Evolutionary conservation across 805 yeast species (phyloP), one percentile per base, ranked within the genome.

Genomic region (Wickerhamomyces subpelliculosus): DNA sequence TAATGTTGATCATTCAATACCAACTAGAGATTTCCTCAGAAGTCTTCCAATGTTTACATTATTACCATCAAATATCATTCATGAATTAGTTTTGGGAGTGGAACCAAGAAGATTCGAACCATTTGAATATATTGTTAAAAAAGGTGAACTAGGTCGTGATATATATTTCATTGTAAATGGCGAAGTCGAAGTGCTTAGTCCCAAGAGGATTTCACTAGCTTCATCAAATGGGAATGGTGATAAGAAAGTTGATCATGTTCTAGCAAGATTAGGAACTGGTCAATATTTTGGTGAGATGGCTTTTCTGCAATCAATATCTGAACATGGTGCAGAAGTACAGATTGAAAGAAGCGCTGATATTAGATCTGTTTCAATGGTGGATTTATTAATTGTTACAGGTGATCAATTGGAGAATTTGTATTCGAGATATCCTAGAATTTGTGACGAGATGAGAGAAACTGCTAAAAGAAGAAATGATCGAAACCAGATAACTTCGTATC

Each of bases 251-350:
- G 75, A 70, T 37, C 58, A 60, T 26, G 62, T 70, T 1, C 54
- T 77, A 27, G 87, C 84, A 4, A 66, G 85, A 40, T 60, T 84
- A 20, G 69, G 75, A 2, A 58, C 75, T 13, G 85, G 84, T 17
- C 70, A 78, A 25, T 81, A 79, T 57, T 81, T 83, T 60, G 93
- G 93, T 18, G 90, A 82, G 55, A 78, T 82, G 80, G 73, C 85
- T 0, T 83, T 82, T 47, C 57, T 83, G 30, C 62, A 75, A 4
- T 67, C 68, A 11, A 49, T 78, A 17, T 57, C 64, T 19, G 54
- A 60, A 33, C 50, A 52, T 13, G 36, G 45, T 9, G 42, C 39
- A 27, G 34, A 41, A 4, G 38, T 40, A 5, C 21, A 17, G 14
- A 5, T 19, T 37, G 49, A 60, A 8, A 59, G 89, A 46, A 71